Evolutionary conservation across 768 basidiomycete species (phyloP).

Genomic region (Rhizopogon sp.): DNA sequence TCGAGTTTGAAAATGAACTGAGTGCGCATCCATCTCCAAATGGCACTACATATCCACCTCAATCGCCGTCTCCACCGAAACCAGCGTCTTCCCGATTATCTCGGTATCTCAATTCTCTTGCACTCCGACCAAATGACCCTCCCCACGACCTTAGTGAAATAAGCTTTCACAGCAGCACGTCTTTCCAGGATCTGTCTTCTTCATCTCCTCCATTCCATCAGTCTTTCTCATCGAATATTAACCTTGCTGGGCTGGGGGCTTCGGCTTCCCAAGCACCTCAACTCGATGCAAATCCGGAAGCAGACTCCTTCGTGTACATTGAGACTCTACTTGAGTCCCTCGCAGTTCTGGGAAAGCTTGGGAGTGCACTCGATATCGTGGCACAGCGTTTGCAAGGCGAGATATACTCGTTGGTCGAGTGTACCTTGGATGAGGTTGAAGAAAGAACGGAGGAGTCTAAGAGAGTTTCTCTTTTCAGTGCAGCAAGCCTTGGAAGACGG

Average conservation of each 20-base stretch:
- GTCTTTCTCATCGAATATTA: constrained; percentile 18
- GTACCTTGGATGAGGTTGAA: constrained; percentile 85
- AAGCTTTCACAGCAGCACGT: constrained; percentile 19
- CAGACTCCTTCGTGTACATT: constrained; percentile 89
- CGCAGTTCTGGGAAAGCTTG: constrained; percentile 84
- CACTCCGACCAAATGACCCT: constrained; percentile 71
- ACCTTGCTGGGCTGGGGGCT: constrained; percentile 14
- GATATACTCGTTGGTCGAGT: constrained; percentile 79
- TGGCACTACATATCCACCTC: constrained; percentile 18
- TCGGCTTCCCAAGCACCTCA: constrained; percentile 19
- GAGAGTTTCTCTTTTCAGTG: constrained; percentile 36
- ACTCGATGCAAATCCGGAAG: constrained; percentile 66
- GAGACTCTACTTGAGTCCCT: constrained; percentile 92
- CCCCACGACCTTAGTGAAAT: constrained; percentile 59
- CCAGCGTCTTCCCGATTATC: constrained; percentile 46
- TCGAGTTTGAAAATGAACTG: constrained; percentile 57
- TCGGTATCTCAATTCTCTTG: constrained; percentile 60
- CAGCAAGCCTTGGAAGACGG: constrained; percentile 32
- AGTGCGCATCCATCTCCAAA: constrained; percentile 17
- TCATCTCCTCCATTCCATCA: constrained; percentile 13
- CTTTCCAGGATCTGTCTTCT: constrained; percentile 14
- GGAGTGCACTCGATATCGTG: constrained; percentile 76
- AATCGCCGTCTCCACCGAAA: constrained; percentile 33
- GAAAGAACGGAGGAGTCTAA: constrained; percentile 83
- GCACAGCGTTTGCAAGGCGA: constrained; percentile 80